A percentile compares a stretch with the other conserved stretches of the same genome.
phyloP scores from a whole-genome alignment of 2,329 filamentous ascomycete species.

The Cyanodermella asteris region DNA sequence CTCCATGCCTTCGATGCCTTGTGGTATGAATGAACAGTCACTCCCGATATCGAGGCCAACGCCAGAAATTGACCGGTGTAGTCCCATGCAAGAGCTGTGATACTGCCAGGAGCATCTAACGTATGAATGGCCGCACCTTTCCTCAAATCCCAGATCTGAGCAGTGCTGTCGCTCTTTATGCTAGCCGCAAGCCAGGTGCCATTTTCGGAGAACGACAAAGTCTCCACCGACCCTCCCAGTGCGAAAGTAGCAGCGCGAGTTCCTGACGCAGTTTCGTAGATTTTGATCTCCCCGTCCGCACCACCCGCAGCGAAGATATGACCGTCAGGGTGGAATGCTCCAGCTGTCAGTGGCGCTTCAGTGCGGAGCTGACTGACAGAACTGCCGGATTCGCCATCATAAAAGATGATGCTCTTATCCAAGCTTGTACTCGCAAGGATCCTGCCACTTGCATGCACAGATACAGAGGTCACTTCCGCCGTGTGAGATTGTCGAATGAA shows the following conservation, averaged over 20 bases:
- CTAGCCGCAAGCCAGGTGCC: constrained; percentile 85
- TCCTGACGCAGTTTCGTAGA: constrained; percentile 71
- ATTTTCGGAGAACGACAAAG: constrained; percentile 80
- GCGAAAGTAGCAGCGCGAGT: constrained; percentile 55
- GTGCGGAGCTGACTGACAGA: constrained; percentile 60
- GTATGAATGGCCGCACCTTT: constrained; percentile 65
- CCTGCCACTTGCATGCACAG: constrained; percentile 61
- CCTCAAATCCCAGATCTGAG: constrained; percentile 79
- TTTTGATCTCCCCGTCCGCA: constrained; percentile 57
- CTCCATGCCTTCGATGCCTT: constrained; percentile 79
- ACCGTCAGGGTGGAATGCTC: constrained; percentile 89
- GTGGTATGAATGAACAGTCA: constrained; percentile 74
- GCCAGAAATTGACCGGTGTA: constrained; percentile 88
- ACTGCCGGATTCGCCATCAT: constrained; percentile 48
- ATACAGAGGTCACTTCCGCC: constrained; percentile 54
- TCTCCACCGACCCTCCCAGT: constrained; percentile 42
- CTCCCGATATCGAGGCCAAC: constrained; percentile 53
- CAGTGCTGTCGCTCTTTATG: constrained; percentile 51
- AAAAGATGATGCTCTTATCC: constrained; percentile 84
- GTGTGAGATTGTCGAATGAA: too few species aligned
- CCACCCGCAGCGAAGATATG: constrained; percentile 75
- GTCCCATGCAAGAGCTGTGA: constrained; percentile 67
- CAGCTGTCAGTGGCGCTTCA: constrained; percentile 51
- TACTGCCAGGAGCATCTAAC: constrained; percentile 62
- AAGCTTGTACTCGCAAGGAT: constrained; percentile 70